These are phyloP conservation scores for Casuarina cunninghamiana DNA, from an alignment of 306 rosid species.

Conservation along the genomic window DNA sequence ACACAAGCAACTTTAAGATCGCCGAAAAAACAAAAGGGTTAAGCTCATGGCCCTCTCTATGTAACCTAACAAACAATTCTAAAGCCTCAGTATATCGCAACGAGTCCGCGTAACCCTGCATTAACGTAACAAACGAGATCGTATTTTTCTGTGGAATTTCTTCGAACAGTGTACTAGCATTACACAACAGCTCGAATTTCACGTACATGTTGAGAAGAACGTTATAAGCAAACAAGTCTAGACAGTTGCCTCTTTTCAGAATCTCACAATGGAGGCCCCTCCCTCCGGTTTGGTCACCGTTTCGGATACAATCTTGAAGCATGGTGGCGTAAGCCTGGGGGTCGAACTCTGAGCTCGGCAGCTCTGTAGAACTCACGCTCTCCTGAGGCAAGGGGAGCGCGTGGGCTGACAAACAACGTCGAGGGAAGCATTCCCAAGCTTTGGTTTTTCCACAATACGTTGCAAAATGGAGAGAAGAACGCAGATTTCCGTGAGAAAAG, in stretches of 20 bases:
- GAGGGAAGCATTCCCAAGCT: not conserved
- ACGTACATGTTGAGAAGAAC: slow-evolving; percentile 39
- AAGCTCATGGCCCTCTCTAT: slow-evolving; percentile 47
- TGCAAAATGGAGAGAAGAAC: not conserved
- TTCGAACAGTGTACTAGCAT: slow-evolving; percentile 41
- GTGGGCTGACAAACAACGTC: slow-evolving; percentile 21
- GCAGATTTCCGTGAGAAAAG: slow-evolving; percentile 13
- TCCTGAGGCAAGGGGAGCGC: slow-evolving; percentile 14
- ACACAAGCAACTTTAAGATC: slow-evolving; percentile 42
- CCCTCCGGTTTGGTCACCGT: slow-evolving; percentile 20
- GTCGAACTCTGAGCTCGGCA: slow-evolving; percentile 34
- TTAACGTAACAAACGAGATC: slow-evolving; percentile 51
- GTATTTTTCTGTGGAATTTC: slow-evolving; percentile 43
- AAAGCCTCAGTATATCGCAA: slow-evolving; percentile 26
- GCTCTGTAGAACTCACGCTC: slow-evolving; percentile 1
- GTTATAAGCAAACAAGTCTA: slow-evolving; percentile 48
- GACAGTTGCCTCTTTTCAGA: slow-evolving; percentile 42
- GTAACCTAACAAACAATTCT: slow-evolving; percentile 42
- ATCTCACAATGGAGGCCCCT: slow-evolving; percentile 38
- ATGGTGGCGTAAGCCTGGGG: slow-evolving; percentile 34
- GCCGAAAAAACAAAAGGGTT: slow-evolving; percentile 48
- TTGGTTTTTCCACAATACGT: slow-evolving; percentile 5
- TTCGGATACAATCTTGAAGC: slow-evolving; percentile 41
- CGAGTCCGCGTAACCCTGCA: slow-evolving; percentile 37
- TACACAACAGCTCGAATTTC: slow-evolving; percentile 24